A percentile compares a stretch with the other conserved stretches of the same genome.
phyloP scores from a whole-genome alignment of 768 basidiomycete species.

The Lentinula sp. region DNA sequence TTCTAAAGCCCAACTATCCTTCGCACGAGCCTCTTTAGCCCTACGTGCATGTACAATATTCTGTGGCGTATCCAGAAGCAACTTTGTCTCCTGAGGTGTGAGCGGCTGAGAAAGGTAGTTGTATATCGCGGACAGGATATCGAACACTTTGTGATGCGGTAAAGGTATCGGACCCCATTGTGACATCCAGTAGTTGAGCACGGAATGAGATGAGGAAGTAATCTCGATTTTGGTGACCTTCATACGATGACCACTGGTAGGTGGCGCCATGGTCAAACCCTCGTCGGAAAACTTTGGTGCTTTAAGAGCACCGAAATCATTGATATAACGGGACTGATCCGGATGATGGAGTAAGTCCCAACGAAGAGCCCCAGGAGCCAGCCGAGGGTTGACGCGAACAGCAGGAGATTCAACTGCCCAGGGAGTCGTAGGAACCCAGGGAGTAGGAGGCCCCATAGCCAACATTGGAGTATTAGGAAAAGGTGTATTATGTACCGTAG shows the following conservation, averaged over 20 bases:
- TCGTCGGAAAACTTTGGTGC: slow-evolving; percentile 6
- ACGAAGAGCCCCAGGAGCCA: neutral
- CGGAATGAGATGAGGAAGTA: neutral
- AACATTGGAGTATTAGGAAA: neutral
- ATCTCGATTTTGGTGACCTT: slow-evolving; percentile 3
- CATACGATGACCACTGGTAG: neutral
- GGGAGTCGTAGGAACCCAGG: slow-evolving; percentile 5
- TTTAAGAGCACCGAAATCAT: slow-evolving; percentile 3
- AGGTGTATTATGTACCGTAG: slow-evolving; percentile 4
- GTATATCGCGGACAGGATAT: slow-evolving; percentile 3
- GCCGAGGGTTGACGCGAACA: slow-evolving; percentile 2
- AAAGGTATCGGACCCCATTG: slow-evolving; percentile 5
- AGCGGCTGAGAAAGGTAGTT: slow-evolving; percentile 3
- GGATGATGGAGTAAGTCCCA: slow-evolving; percentile 5
- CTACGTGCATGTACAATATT: slow-evolving; percentile 1
- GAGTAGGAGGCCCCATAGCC: neutral
- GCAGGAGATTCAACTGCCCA: neutral
- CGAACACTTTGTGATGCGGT: slow-evolving; percentile 2
- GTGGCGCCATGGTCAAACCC: slow-evolving; percentile 2
- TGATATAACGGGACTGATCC: slow-evolving; percentile 3
- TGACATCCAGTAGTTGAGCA: slow-evolving; percentile 1
- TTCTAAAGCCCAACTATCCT: slow-evolving; percentile 3
- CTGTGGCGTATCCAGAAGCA: slow-evolving; percentile 6
- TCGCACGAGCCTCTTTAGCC: slow-evolving; percentile 2
- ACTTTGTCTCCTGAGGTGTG: neutral